Percentiles rank a stretch among this genome's conserved stretches.
Conservation (phyloP, 495 filamentous ascomycete species). For the Podospora anserina region DNA sequence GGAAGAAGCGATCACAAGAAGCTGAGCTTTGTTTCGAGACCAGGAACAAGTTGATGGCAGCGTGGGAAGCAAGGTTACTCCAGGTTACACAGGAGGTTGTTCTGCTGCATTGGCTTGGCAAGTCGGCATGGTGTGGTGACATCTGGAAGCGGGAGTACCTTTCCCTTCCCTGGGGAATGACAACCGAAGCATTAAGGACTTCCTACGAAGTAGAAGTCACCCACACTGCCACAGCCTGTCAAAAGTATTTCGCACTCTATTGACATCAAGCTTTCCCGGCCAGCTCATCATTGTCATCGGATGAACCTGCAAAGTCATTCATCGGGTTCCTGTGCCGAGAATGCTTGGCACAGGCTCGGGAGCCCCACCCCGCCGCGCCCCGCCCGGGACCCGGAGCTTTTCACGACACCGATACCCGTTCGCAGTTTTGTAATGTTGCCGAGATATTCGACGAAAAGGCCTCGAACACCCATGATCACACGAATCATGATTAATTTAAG, state of each 20-base stretch:
- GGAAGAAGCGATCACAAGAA: neutral
- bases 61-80: neutral
- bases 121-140: neutral
- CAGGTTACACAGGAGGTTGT: neutral
- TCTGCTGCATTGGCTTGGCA: neutral
- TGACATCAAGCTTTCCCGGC: neutral
- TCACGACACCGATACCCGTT: neutral
- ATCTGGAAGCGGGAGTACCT: neutral
- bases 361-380: neutral
- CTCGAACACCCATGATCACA: neutral
- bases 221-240: no score
- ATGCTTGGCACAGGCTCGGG: neutral
- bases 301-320: neutral
- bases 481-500: neutral
- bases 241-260: neutral
- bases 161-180: neutral
- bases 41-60: neutral
- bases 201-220: neutral
- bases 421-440: neutral
- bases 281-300: neutral
- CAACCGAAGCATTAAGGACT: no score
- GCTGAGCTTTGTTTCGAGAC: slow-evolving; percentile 1
- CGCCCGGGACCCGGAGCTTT: neutral
- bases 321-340: neutral
- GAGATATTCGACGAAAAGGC: neutral